Evolutionary conservation across 2,329 filamentous ascomycete genomes (phyloP), one percentile per base, ranked within the genome.

Genomic region (Dryadomyces sulphureus): DNA sequence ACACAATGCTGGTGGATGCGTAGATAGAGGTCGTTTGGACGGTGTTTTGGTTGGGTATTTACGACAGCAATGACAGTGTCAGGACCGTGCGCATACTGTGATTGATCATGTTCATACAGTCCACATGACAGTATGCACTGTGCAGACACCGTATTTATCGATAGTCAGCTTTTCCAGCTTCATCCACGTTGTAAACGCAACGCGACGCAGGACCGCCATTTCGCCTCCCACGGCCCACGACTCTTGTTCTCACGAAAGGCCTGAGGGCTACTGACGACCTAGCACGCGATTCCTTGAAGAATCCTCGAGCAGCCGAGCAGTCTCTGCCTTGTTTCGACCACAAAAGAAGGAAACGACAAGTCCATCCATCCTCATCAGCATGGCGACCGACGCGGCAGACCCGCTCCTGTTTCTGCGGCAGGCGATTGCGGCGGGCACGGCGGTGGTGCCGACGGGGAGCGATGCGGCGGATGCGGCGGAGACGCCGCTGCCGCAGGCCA

Each of bases 381-480:
- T 32, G 47, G 19, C 45, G 24, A 27, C 45, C 24, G 34, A 22
- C 22, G 20, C 50, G 1, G 34, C 49, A 27, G 88, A 96, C 59
- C 79, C 89, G 43, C 79, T 96, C 53, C 72, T 88, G 53, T 79
- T 92, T 52, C 74, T 96, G 55, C 85, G 89, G 58, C 79, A 84
- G 59, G 81, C 84, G 52, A 92, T 96, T 64, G 78, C 82, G 46
- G 74, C 78, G 48, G 73, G 72, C 55, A 75, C 72, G 56, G 65
- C 79, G 43, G 82, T 89, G 48, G 73, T 85, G 46, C 84, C 89
- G 38, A 85, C 82, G 48, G 81, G 78, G 47, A 82, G 79, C 46
- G 65, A 77, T 54, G 79, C 87, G 55, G 69, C 77, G 14, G 69
- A 75, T 41, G 72, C 73, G 22, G 65, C 70, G 45, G 73, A 82